A percentile compares a stretch with the other conserved stretches of the same genome.
phyloP scores from a whole-genome alignment of 768 basidiomycete genomes.

The Lactarius sanguifluus region DNA sequence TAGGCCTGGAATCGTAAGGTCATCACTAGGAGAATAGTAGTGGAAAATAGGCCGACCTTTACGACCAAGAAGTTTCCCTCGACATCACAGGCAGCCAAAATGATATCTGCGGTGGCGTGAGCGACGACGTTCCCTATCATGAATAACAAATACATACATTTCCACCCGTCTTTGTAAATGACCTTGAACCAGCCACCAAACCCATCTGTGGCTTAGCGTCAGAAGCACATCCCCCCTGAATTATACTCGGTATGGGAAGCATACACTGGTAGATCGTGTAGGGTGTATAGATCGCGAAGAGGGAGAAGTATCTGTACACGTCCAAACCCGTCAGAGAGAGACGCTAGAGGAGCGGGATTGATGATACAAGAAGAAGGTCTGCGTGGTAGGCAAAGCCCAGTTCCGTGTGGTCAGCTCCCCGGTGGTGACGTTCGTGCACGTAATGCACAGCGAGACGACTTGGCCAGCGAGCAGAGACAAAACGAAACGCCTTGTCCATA shows the following conservation, averaged over 20 bases:
- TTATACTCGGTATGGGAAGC: conserved; percentile 31
- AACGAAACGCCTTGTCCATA: conserved; percentile 77
- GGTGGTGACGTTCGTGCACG: conserved; percentile 85
- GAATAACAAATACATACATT: conserved; percentile 52
- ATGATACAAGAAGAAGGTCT: conserved; percentile 74
- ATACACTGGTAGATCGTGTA: conserved; percentile 87
- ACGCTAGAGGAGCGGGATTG: conserved; percentile 34
- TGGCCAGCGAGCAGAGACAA: conserved; percentile 75
- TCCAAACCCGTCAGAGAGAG: neutral
- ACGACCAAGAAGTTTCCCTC: conserved; percentile 88
- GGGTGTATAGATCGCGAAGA: conserved; percentile 77
- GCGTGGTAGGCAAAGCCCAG: conserved; percentile 77
- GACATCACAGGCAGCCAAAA: conserved; percentile 79
- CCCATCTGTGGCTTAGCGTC: conserved; percentile 54
- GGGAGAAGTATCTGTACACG: conserved; percentile 64
- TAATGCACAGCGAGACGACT: conserved; percentile 83
- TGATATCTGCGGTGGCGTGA: conserved; percentile 52
- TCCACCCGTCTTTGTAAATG: conserved; percentile 78
- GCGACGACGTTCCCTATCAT: neutral
- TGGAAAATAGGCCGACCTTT: conserved; percentile 44
- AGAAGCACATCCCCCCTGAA: neutral
- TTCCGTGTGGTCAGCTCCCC: conserved; percentile 68
- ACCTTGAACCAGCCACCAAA: conserved; percentile 79
- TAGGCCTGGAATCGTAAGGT: conserved; percentile 52
- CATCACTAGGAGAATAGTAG: conserved; percentile 1